phyloP scores from a whole-genome alignment of 331 rosid genomes.

The Erythrophleum ivorense region DNA sequence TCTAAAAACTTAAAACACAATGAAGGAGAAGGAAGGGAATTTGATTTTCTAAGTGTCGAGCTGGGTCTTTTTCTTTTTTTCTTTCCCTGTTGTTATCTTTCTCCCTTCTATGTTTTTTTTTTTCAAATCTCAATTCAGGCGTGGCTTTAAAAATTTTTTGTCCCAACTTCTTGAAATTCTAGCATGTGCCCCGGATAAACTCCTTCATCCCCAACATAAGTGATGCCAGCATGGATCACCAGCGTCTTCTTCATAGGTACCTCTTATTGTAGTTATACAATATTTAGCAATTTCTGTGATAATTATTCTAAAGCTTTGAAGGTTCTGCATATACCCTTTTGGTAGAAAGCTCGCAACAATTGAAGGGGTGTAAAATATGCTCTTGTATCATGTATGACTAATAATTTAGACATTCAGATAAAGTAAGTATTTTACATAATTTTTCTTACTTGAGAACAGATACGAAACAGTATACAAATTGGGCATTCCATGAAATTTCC shows the following conservation, averaged over 20 bases:
- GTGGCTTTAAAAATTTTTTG: no score
- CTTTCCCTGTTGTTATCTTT: neutral
- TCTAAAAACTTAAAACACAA: neutral
- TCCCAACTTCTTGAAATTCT: conserved; percentile 39
- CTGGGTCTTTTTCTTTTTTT: neutral
- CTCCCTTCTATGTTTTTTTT: neutral
- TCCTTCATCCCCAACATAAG: conserved; percentile 70
- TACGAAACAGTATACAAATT: neutral
- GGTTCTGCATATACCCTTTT: conserved; percentile 8
- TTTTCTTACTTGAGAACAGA: conserved; percentile 15
- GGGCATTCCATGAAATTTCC: conserved; percentile 19
- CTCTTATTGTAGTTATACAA: conserved; percentile 29
- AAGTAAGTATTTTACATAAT: neutral
- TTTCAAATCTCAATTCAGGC: neutral
- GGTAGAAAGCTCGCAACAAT: conserved; percentile 16
- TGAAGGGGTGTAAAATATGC: neutral
- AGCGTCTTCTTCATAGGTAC: conserved; percentile 85
- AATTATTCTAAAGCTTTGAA: conserved; percentile 18
- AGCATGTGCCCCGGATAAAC: conserved; percentile 92
- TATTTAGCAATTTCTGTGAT: conserved; percentile 15
- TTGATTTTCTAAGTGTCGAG: neutral
- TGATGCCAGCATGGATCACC: conserved; percentile 87
- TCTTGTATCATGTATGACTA: conserved; percentile 8
- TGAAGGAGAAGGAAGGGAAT: neutral
- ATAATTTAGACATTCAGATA: neutral